phyloP scores from a whole-genome alignment of 2,329 filamentous ascomycete genomes.

The Cercospora zeae-maydis region DNA sequence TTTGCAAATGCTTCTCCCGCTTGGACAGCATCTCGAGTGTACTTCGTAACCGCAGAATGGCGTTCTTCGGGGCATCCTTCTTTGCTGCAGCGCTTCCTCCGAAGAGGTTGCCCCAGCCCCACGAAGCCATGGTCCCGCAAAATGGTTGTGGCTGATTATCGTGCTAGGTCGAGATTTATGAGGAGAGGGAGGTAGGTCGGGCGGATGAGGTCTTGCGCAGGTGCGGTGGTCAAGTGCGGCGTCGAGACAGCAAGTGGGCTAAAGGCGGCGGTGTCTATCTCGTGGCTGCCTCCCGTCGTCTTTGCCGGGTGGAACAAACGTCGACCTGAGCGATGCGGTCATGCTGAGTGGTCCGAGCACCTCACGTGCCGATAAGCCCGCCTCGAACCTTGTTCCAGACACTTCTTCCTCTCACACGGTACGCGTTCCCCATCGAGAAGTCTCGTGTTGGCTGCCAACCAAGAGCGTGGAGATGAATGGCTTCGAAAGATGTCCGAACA shows the following conservation, averaged over 20 bases:
- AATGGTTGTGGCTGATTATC: not conserved
- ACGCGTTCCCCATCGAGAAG: not conserved
- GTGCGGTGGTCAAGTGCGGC: not conserved
- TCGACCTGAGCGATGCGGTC: conserved; percentile 5
- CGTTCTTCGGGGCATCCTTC: conserved; percentile 95
- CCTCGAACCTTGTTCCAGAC: not conserved
- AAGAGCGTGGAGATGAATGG: not conserved
- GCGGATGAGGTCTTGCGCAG: not conserved
- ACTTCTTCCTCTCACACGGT: not conserved
- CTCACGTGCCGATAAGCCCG: conserved; percentile 8
- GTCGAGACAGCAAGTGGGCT: not conserved
- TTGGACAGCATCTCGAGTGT: conserved; percentile 98
- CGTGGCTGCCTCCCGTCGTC: conserved; percentile 5
- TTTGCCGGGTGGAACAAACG: not conserved
- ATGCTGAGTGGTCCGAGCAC: conserved; percentile 1
- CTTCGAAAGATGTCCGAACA: not conserved
- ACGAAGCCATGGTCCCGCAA: conserved; percentile 43
- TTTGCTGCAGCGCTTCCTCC: conserved; percentile 77
- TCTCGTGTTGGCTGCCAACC: not conserved
- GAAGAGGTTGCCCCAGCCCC: conserved; percentile 66
- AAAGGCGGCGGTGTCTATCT: not conserved
- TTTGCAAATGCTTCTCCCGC: conserved; percentile 84
- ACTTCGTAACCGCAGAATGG: conserved; percentile 79
- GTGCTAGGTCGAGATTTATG: not conserved
- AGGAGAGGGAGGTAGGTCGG: not conserved